phyloP scores from a whole-genome alignment of 148 eudicot genomes.

The Arctostaphylos glauca region DNA sequence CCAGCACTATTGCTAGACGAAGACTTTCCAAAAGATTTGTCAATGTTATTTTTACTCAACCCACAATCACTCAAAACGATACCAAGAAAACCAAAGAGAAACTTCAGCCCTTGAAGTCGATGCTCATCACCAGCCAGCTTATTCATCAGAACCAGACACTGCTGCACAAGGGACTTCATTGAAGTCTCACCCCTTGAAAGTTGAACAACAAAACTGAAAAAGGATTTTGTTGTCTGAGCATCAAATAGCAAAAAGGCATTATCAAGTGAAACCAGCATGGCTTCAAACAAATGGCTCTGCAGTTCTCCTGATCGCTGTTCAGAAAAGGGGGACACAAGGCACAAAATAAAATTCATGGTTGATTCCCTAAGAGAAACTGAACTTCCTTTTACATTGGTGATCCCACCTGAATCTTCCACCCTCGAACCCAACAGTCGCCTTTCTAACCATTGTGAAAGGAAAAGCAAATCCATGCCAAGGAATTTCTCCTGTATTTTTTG shows the following conservation, averaged over 20 bases:
- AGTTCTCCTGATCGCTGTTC: conserved; percentile 56
- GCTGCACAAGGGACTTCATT: conserved; percentile 66
- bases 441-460: conserved; percentile 84
- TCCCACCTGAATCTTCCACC: conserved; percentile 44
- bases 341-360: conserved; percentile 64
- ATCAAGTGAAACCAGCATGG: conserved; percentile 67
- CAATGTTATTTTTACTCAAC: conserved; percentile 36
- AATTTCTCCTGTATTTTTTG: conserved; percentile 63
- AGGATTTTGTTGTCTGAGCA: conserved; percentile 66
- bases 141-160: conserved; percentile 63
- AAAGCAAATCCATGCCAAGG: conserved; percentile 54
- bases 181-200: conserved; percentile 69
- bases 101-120: conserved; percentile 81
- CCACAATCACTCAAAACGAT: conserved; percentile 65
- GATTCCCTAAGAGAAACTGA: conserved; percentile 77
- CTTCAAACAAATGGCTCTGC: conserved; percentile 63
- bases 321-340: conserved; percentile 54
- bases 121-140: conserved; percentile 74
- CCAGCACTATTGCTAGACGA: conserved; percentile 43
- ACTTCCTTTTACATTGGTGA: conserved; percentile 48
- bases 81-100: conserved; percentile 70
- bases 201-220: conserved; percentile 64
- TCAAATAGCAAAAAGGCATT: conserved; percentile 70
- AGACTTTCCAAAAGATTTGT: conserved; percentile 51
- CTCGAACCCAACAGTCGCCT: conserved; percentile 64